Base-by-base conservation (phyloP, 768 basidiomycete genomes). In the Neoboletus brunneissimus region DNA sequence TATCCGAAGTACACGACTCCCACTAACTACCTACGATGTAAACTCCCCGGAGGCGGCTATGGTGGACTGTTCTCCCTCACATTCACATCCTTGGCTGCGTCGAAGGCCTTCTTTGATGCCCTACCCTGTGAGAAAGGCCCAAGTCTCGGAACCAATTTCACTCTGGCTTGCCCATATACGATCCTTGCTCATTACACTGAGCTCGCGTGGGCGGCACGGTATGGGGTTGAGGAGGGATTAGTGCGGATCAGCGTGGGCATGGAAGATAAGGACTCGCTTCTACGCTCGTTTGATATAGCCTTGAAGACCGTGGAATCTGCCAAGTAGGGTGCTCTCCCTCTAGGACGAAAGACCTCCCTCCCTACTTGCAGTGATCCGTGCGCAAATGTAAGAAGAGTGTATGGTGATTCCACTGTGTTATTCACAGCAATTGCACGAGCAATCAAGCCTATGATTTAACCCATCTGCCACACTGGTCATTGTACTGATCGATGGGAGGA, bases 141-240 rank as follows among this genome's bases (percentile, higher is more conserved):
- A 0, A 87, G 86, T 66, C 79, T 92, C 10, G 96, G 96, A 2
- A 98, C 96, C 22, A 97, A 93, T 78, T 98, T 98, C 71, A 98
- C 96, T 2, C 80, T 98, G 31, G 93, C 94, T 32, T 94, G 87
- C 62, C 96, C 95, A 25, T 98, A 92, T 69, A 91, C 92, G 11
- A 85, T 98, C 55, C 78, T 99, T 25, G 96, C 91, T 37, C 96
- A 98, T 71, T 98, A 85, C 62, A 67, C 74, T 1, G 96, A 99
- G 72, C 75, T 96, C 59, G 91, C 89, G 37, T 99, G 96, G 96
- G 96, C 95, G 16, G 86, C 82, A 48, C 75, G 79, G 58, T 96
- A 83, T 72, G 94, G 91, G 20, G 91, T 99, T 13, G 91, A 96
- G 65, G 76, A 76, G 51, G 86, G 85, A 5, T 73, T 99, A 43